Evolutionary conservation across 1,284 basidiomycete genomes (phyloP).

Genomic region (Ustilago esculenta): DNA sequence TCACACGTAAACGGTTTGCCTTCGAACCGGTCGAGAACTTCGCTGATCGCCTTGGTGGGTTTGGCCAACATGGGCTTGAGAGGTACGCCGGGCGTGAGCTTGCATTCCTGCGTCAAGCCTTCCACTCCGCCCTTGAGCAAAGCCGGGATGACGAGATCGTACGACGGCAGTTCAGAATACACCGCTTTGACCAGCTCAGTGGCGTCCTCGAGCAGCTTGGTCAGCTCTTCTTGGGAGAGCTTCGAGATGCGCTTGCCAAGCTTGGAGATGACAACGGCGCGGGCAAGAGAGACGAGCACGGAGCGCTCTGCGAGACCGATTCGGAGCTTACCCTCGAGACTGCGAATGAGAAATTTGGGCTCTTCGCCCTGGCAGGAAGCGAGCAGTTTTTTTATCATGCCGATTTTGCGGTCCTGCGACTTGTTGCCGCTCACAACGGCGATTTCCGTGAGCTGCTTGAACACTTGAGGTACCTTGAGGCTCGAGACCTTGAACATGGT

Average conservation of each 20-base stretch:
- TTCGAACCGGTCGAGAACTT: constrained; percentile 97
- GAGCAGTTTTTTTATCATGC: constrained; percentile 91
- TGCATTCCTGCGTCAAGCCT: constrained; percentile 79
- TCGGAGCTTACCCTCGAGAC: constrained; percentile 93
- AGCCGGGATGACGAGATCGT: constrained; percentile 93
- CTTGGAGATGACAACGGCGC: constrained; percentile 54
- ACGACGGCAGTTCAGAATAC: constrained; percentile 93
- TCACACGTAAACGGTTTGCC: constrained; percentile 96
- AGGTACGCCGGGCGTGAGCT: constrained; percentile 89
- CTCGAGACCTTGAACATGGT: constrained; percentile 94
- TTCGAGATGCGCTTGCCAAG: constrained; percentile 71
- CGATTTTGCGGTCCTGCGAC: constrained; percentile 77
- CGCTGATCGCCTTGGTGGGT: constrained; percentile 98
- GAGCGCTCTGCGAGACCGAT: constrained; percentile 97
- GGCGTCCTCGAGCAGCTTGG: constrained; percentile 80
- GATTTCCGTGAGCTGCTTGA: constrained; percentile 54
- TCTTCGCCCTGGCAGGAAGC: constrained; percentile 87
- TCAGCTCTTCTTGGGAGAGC: constrained; percentile 76
- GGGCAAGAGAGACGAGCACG: constrained; percentile 67
- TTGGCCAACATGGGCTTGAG: constrained; percentile 99
- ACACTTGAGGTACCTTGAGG: constrained; percentile 84
- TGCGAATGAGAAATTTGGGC: constrained; percentile 95
- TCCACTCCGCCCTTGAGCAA: constrained; percentile 82
- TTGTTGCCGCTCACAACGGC: constrained; percentile 80
- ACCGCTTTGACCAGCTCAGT: constrained; percentile 85